phyloP scores from a whole-genome alignment of 306 rosid species.

The Acacia acuminata region DNA sequence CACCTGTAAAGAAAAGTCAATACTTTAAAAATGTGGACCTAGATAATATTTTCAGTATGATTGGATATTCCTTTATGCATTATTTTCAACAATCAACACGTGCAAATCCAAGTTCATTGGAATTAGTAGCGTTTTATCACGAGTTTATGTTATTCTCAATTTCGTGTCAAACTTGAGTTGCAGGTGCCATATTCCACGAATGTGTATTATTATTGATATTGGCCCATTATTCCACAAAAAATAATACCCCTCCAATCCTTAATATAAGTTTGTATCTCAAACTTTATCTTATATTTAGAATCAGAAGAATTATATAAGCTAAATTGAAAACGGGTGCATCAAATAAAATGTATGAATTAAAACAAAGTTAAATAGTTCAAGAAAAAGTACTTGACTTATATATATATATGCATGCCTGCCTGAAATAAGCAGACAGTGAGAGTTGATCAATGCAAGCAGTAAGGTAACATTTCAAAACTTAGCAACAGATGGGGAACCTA shows the following conservation, averaged over 20 bases:
- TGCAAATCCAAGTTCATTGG: not conserved
- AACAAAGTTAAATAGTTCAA: not conserved
- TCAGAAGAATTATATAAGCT: not conserved
- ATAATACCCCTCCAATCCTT: no score
- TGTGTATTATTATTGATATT: not conserved
- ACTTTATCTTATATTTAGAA: no score
- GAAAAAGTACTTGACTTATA: not conserved
- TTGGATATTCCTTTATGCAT: not conserved
- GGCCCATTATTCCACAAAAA: not conserved
- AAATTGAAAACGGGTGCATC: not conserved
- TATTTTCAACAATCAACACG: not conserved
- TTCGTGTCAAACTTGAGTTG: not conserved
- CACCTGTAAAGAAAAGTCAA: not conserved
- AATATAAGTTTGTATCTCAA: no score
- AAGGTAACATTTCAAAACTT: not conserved
- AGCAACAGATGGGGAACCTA: not conserved
- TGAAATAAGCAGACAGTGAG: not conserved
- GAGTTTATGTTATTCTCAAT: not conserved
- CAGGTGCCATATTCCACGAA: not conserved
- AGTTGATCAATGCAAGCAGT: not conserved
- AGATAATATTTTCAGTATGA: not conserved
- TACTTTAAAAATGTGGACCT: not conserved
- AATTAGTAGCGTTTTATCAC: not conserved
- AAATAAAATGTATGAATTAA: not conserved
- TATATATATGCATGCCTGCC: not conserved